Evolutionary conservation across 345 rosid species (phyloP), one percentile per base, ranked within the genome.

Genomic region (Salix brachista): DNA sequence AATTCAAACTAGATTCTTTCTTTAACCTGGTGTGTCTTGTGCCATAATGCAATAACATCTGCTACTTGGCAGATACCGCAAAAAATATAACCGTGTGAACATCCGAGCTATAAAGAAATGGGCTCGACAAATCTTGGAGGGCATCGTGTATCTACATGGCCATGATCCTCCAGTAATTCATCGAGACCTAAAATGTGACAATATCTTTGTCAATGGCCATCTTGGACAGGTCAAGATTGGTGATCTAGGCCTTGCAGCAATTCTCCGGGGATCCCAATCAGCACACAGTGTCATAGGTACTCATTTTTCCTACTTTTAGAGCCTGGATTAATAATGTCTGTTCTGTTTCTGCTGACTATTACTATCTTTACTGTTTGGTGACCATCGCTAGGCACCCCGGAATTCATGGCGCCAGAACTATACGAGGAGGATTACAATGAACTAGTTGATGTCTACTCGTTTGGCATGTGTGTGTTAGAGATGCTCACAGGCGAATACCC

Each of bases 191-290:
- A 81, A 81, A 56, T 81, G 84, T 81, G 81, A 81, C 44, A 81
- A 81, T 26, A 70, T 81, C 21, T 81, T 81, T 74, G 81, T 81
- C n/a, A 81, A 81, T 69, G 84, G 84, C 32, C 84, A 81, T 78
- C 81, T 81, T 34, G 84, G 84, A 18, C 81, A 81, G 48, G 84
- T 81, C 41, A 81, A 81, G 81, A 81, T 81, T 58, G 84, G 84
- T 74, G 84, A 81, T 78, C 68, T 81, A 26, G 84, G 84, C 32
- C 81, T 81, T 50, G 84, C 84, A 30, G 81, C 84, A 6, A 71
- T 78, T 42, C 81, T 77, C 7, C 39, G 44, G n/a, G 84, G 65
- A 25, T 77, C 78, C 12, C 70, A 81, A 25, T 77, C 78, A 5
- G 81, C 81, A 2, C 84, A 81, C 37, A 81, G 84, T 74, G 84